Conservation (phyloP, 2,329 filamentous ascomycete genomes). For the Blastomyces gilchristii region DNA sequence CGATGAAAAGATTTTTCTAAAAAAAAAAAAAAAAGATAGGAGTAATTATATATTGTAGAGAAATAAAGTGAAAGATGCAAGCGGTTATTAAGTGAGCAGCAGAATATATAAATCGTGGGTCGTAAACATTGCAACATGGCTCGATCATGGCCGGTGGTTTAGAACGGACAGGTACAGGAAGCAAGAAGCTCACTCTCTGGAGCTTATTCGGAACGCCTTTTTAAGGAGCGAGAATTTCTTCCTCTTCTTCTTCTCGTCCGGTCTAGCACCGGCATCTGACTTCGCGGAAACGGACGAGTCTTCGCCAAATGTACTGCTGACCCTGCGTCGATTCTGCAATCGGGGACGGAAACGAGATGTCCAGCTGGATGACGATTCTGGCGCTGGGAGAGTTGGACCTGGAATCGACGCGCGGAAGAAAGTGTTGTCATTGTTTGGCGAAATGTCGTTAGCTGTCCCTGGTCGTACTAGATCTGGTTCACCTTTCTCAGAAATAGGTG, state of each 20-base stretch:
- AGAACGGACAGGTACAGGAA: background rate
- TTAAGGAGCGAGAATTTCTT: constrained; percentile 37
- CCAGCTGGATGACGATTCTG: constrained; percentile 10
- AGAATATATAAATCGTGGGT: constrained; percentile 1
- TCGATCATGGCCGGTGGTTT: background rate
- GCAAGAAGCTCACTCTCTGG: background rate
- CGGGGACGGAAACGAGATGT: constrained; percentile 11
- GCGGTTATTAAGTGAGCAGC: background rate
- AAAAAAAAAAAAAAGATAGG: background rate
- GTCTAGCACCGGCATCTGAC: constrained; percentile 17
- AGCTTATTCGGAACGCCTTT: constrained; percentile 35
- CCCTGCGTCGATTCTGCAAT: constrained; percentile 4
- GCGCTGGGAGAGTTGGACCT: background rate
- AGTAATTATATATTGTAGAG: constrained; percentile 1
- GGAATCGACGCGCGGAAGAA: background rate
- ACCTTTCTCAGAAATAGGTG: background rate
- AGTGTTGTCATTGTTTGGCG: constrained; percentile 5
- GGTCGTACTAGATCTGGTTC: constrained; percentile 8
- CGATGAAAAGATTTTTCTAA: background rate
- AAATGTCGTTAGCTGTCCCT: constrained; percentile 15
- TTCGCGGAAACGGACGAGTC: background rate
- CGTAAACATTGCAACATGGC: background rate
- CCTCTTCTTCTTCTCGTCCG: constrained; percentile 33
- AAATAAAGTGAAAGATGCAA: background rate
- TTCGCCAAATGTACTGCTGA: constrained; percentile 7